phyloP scores from a whole-genome alignment of 2,329 filamentous ascomycete genomes.

The Phoma sp. region DNA sequence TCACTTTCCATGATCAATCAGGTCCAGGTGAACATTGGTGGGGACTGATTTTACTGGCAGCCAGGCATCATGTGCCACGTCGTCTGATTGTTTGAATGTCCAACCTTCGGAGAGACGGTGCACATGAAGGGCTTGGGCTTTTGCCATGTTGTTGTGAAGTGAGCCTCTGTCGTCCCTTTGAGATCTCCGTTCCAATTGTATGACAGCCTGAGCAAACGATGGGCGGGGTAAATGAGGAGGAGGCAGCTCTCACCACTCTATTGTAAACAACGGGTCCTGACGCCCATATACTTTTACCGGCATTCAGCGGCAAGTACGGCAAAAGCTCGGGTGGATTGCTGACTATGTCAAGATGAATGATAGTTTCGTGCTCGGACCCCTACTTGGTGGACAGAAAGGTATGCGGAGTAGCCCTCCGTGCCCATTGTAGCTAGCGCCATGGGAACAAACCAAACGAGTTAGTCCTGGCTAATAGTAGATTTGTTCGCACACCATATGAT shows the following conservation, averaged over 20 bases:
- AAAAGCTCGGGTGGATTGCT: slow-evolving; percentile 9
- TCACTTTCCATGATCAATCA: slow-evolving; percentile 55
- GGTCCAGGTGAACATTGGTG: slow-evolving; percentile 56
- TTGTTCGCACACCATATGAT: background rate
- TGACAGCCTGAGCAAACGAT: background rate
- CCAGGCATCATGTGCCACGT: slow-evolving; percentile 50
- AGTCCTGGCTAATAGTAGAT: background rate
- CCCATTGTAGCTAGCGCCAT: slow-evolving; percentile 1
- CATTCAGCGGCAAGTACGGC: slow-evolving; percentile 8
- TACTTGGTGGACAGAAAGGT: background rate
- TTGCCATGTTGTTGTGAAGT: slow-evolving; percentile 29
- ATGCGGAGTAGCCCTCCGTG: slow-evolving; percentile 8
- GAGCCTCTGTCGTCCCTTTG: background rate
- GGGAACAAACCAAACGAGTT: background rate
- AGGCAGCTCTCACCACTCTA: slow-evolving; percentile 5
- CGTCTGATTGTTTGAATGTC: slow-evolving; percentile 54
- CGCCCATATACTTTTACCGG: slow-evolving; percentile 8
- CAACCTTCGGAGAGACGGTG: slow-evolving; percentile 50
- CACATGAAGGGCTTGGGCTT: slow-evolving; percentile 28
- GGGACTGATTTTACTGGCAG: slow-evolving; percentile 53
- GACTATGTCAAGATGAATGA: slow-evolving; percentile 9
- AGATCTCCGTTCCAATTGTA: background rate
- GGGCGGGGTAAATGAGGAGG: slow-evolving; percentile 12
- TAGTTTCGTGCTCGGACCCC: background rate
- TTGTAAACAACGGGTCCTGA: slow-evolving; percentile 6